phyloP scores from a whole-genome alignment of 139 green algal species.

The Tetradesmus obliquus region DNA sequence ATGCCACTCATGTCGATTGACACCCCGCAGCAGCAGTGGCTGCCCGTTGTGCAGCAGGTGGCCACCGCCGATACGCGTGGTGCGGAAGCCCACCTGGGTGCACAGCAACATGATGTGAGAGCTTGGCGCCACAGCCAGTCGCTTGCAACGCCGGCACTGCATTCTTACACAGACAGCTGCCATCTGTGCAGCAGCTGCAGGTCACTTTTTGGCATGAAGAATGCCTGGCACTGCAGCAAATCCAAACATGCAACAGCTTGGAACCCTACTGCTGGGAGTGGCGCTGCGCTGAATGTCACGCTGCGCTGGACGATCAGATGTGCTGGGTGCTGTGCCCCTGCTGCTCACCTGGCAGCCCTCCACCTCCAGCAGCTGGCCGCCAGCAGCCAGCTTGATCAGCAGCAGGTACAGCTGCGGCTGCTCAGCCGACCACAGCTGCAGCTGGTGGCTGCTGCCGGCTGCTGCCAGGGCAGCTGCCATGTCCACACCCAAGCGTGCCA shows the following conservation, averaged over 20 bases:
- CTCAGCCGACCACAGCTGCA: slow-evolving; percentile 42
- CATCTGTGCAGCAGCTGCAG: too few relatives aligned
- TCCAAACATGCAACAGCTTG: too few relatives aligned
- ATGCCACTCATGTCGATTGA: slow-evolving; percentile 97
- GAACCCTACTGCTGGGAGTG: too few relatives aligned
- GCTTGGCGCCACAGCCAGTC: neutral
- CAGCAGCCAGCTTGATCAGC: slow-evolving; percentile 20
- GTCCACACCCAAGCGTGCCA: neutral
- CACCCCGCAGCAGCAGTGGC: slow-evolving; percentile 84
- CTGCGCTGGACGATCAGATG: too few relatives aligned
- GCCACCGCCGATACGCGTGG: slow-evolving; percentile 65
- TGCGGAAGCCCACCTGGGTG: slow-evolving; percentile 83
- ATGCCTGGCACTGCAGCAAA: too few relatives aligned
- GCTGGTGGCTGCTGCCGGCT: slow-evolving; percentile 22
- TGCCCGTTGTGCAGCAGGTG: slow-evolving; percentile 88
- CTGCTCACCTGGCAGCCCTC: slow-evolving; percentile 54
- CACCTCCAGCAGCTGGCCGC: neutral
- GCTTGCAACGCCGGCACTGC: too few relatives aligned
- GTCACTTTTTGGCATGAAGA: too few relatives aligned
- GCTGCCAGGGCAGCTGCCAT: slow-evolving; percentile 16
- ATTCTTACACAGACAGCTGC: too few relatives aligned
- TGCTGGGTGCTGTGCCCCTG: too few relatives aligned
- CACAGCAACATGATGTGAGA: neutral
- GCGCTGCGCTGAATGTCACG: too few relatives aligned
- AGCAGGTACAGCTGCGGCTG: slow-evolving; percentile 14